A percentile compares a stretch with the other conserved stretches of the same genome.
Conservation (phyloP, 768 basidiomycete species). For the Mycena rosella region DNA sequence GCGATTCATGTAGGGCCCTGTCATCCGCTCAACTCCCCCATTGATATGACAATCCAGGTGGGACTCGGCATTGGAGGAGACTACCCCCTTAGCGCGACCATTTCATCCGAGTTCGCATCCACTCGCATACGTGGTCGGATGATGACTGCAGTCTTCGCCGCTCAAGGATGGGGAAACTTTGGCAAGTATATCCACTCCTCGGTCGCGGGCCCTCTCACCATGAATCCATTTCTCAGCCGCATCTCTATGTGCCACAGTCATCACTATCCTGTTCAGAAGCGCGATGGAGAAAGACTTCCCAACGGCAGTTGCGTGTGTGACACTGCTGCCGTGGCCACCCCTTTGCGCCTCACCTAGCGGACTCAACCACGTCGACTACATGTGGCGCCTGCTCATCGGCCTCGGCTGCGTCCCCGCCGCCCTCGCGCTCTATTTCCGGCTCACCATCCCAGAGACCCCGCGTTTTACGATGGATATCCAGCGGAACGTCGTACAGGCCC, state of each 20-base stretch:
- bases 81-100: conserved; percentile 88
- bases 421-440: conserved; percentile 90
- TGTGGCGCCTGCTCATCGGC: conserved; percentile 92
- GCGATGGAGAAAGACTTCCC: neutral
- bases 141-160: conserved; percentile 90
- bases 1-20: conserved; percentile 71
- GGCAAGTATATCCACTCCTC: conserved; percentile 53
- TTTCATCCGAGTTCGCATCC: conserved; percentile 90
- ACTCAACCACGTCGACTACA: conserved; percentile 70
- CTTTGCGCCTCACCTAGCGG: conserved; percentile 38
- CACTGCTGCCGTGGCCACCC: neutral
- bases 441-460: conserved; percentile 93
- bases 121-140: conserved; percentile 84
- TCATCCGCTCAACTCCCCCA: neutral
- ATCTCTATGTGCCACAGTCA: conserved; percentile 61
- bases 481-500: conserved; percentile 80
- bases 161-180: conserved; percentile 91
- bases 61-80: conserved; percentile 84
- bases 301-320: neutral
- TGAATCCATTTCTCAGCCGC: conserved; percentile 69
- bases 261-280: conserved; percentile 3
- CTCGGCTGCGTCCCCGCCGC: conserved; percentile 86
- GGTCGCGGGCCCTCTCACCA: neutral
- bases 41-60: conserved; percentile 23
- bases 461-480: conserved; percentile 94